Conservation (phyloP, 2,329 filamentous ascomycete species). For the Didymella pomorum region DNA sequence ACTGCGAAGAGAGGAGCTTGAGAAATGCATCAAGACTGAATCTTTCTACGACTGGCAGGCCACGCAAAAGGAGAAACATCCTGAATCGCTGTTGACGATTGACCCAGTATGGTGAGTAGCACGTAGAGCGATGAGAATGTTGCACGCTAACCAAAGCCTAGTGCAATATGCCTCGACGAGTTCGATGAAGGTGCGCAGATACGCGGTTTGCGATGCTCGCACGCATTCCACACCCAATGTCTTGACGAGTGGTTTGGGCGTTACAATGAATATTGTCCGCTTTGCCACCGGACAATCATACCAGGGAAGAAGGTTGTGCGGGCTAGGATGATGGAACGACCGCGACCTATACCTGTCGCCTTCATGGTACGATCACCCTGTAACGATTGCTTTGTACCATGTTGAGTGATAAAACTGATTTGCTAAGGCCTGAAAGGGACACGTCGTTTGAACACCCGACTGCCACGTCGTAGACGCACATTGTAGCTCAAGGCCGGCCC, state of each 20-base stretch:
- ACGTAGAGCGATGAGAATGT: neutral
- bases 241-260: constrained; percentile 50
- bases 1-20: constrained; percentile 42
- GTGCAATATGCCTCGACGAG: constrained; percentile 50
- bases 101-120: constrained; percentile 41
- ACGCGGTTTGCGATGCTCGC: constrained; percentile 46
- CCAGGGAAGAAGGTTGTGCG: constrained; percentile 28
- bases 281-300: constrained; percentile 50
- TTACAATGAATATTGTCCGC: constrained; percentile 50
- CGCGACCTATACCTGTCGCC: constrained; percentile 28
- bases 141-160: constrained; percentile 23
- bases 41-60: constrained; percentile 46
- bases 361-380: constrained; percentile 37
- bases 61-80: constrained; percentile 33
- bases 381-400: neutral
- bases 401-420: neutral
- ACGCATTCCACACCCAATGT: constrained; percentile 50
- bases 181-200: constrained; percentile 46
- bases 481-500: neutral
- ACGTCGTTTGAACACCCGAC: constrained; percentile 9
- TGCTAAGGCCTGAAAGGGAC: constrained; percentile 14
- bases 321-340: constrained; percentile 17
- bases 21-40: constrained; percentile 43
- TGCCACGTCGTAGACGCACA: neutral
- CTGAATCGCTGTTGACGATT: constrained; percentile 23